Conservation (phyloP, 129 eudicot genomes). For the Lonicera japonica region DNA sequence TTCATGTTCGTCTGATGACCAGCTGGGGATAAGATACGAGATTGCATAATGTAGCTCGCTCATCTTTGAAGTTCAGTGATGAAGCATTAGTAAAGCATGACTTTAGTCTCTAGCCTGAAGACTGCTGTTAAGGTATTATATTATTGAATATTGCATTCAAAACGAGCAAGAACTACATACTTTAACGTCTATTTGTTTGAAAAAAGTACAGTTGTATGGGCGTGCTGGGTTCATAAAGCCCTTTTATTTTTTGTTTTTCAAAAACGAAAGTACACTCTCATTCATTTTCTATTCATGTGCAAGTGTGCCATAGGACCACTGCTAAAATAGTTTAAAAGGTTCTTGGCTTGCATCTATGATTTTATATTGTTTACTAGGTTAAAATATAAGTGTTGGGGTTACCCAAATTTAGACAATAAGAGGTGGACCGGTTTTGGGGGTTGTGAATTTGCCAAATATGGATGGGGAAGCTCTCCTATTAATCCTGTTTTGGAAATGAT, state of each 20-base stretch:
- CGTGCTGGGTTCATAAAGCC: constrained; percentile 9
- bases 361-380: background rate
- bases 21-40: background rate
- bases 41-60: background rate
- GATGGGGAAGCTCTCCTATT: constrained; percentile 2
- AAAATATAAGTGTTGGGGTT: background rate
- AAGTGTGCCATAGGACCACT: constrained; percentile 4
- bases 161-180: background rate
- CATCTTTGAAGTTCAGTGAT: background rate
- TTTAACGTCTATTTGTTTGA: constrained; percentile 2
- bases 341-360: background rate
- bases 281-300: constrained; percentile 3
- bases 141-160: background rate
- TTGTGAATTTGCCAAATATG: constrained; percentile 20
- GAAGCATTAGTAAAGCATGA: background rate
- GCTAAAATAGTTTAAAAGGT: background rate
- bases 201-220: constrained; percentile 14
- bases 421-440: background rate
- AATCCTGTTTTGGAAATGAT: constrained; percentile 16
- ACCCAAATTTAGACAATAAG: background rate
- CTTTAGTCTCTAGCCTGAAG: background rate
- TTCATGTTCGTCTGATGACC: background rate
- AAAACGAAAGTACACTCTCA: constrained; percentile 13
- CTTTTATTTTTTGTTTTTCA: background rate
- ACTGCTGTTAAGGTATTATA: background rate